These are phyloP conservation scores for Aspergillus avenaceus DNA, from an alignment of 495 filamentous ascomycete genomes.

Conservation along the genomic window DNA sequence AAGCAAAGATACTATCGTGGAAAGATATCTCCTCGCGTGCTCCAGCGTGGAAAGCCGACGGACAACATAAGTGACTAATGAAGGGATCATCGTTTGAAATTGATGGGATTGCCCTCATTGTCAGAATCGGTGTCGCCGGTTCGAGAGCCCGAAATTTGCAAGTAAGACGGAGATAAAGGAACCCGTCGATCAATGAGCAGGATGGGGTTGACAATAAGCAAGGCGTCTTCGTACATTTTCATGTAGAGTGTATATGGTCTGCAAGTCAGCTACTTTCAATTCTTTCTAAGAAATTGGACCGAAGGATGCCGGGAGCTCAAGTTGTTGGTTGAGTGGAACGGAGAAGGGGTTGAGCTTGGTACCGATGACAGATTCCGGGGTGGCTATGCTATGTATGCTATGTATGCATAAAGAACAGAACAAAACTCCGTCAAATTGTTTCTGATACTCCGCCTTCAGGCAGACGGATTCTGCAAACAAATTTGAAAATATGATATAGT, in stretches of 20 bases:
- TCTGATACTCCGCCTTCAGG: conserved; percentile 1
- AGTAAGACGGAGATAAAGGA: background rate
- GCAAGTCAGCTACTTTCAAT: background rate
- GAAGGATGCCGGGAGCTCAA: background rate
- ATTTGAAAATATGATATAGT: background rate
- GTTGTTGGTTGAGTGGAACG: background rate
- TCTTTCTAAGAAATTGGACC: background rate
- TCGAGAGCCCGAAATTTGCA: background rate
- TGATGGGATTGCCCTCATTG: no score
- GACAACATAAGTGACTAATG: no score
- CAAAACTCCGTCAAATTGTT: background rate
- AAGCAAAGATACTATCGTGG: conserved; percentile 22
- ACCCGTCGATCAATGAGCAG: background rate
- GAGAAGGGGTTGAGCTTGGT: conserved; percentile 5
- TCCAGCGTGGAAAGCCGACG: no score
- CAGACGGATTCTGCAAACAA: conserved; percentile 1
- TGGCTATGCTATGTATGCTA: conserved; percentile 9
- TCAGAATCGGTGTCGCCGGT: background rate
- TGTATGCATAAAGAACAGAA: background rate
- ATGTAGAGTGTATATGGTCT: background rate
- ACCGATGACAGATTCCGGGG: conserved; percentile 5
- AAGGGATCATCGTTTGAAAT: no score
- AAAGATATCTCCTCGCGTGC: no score
- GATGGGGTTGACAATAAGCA: background rate
- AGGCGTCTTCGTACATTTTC: background rate